phyloP scores from a whole-genome alignment of 2,329 filamentous ascomycete species.

The Stromatinia cepivora region DNA sequence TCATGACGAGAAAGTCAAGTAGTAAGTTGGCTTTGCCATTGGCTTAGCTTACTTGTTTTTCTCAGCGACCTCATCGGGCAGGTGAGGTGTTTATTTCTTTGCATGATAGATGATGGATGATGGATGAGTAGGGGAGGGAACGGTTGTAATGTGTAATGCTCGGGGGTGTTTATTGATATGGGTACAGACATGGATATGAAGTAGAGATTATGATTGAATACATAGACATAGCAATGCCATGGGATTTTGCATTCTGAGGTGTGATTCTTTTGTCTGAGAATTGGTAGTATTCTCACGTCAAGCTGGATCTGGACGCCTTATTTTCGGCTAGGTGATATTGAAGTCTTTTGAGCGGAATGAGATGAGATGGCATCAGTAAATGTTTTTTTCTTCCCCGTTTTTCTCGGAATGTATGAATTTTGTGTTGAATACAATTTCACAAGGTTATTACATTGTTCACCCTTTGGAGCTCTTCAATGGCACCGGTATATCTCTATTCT shows the following conservation, averaged over 20 bases:
- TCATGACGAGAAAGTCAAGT: conserved; percentile 68
- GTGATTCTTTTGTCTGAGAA: neutral
- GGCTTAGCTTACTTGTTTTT: conserved; percentile 33
- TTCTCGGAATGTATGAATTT: too few species aligned
- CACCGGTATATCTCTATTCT: too few species aligned
- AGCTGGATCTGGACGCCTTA: neutral
- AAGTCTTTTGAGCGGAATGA: too few species aligned
- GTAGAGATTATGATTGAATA: neutral
- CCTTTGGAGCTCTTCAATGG: too few species aligned
- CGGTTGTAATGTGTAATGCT: conserved; percentile 11
- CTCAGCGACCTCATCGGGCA: neutral
- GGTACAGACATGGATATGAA: neutral
- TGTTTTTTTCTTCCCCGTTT: too few species aligned
- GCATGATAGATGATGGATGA: conserved; percentile 13
- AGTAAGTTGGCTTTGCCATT: conserved; percentile 45
- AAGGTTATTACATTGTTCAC: too few species aligned
- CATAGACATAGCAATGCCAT: neutral
- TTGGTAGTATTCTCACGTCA: too few species aligned
- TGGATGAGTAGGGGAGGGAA: neutral
- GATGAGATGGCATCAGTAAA: too few species aligned
- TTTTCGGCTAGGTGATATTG: too few species aligned
- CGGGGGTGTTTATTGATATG: neutral
- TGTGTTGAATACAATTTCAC: too few species aligned
- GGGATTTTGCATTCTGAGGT: neutral
- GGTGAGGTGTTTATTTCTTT: neutral